Evolutionary conservation across 2,329 filamentous ascomycete genomes (phyloP).

Genomic region (Phialemonium atrogriseum): DNA sequence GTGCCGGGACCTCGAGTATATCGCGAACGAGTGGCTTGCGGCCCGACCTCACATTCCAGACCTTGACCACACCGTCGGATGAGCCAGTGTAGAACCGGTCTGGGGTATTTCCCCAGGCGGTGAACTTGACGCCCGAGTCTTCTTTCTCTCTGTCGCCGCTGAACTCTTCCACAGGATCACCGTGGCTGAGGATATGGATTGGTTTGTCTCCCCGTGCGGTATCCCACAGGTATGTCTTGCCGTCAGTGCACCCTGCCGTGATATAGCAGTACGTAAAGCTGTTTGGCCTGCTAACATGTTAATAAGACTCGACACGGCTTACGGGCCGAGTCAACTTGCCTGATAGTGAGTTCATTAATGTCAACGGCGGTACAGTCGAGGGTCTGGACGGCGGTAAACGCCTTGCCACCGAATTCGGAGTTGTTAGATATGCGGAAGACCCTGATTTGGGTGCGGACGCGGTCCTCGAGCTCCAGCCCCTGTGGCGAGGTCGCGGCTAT

Average conservation of each 20-base stretch:
- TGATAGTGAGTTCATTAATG: constrained; percentile 54
- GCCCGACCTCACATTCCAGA: constrained; percentile 49
- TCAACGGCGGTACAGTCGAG: constrained; percentile 52
- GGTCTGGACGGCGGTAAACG: constrained; percentile 39
- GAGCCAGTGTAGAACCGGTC: constrained; percentile 56
- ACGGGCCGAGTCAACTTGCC: too few species aligned
- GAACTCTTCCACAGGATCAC: constrained; percentile 31
- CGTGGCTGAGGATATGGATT: constrained; percentile 48
- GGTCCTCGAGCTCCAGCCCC: constrained; percentile 33
- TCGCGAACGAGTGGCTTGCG: constrained; percentile 39
- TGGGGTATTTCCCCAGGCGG: constrained; percentile 48
- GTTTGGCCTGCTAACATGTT: constrained; percentile 35
- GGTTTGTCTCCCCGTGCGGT: constrained; percentile 46
- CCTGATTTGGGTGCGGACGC: constrained; percentile 47
- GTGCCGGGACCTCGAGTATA: constrained; percentile 44
- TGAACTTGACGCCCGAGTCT: constrained; percentile 57
- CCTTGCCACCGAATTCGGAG: constrained; percentile 18
- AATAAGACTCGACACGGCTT: constrained; percentile 12
- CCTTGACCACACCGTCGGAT: constrained; percentile 54
- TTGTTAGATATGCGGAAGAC: constrained; percentile 33
- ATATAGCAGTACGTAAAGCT: constrained; percentile 41
- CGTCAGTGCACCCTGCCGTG: constrained; percentile 54
- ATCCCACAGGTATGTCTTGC: constrained; percentile 56
- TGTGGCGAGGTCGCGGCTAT: constrained; percentile 49
- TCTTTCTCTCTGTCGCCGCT: constrained; percentile 40